A percentile compares a stretch with the other conserved stretches of the same genome.
These are phyloP conservation scores for Penicillium concentricum DNA, from an alignment of 2,329 filamentous ascomycete genomes.

Conservation along the genomic window DNA sequence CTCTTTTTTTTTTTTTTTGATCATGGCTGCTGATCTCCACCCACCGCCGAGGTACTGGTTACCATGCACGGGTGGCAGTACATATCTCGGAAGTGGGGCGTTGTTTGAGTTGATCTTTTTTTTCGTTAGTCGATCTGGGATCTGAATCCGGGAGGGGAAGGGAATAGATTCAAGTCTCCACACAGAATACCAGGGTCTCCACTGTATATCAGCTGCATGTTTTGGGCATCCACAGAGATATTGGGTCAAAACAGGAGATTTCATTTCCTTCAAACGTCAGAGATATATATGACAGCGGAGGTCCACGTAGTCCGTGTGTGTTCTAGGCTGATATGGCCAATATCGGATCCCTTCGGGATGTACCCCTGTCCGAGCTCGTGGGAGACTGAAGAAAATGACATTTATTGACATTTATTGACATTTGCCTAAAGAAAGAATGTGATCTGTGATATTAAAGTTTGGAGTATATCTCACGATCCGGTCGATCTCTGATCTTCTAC, in stretches of 20 bases:
- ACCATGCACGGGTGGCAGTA: background rate
- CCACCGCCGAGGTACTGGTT: background rate
- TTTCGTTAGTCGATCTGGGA: slow-evolving; percentile 13
- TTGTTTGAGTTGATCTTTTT: slow-evolving; percentile 7
- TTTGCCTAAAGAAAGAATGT: too few species aligned
- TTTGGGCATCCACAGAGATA: slow-evolving; percentile 2
- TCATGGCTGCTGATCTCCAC: too few species aligned
- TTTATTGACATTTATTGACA: background rate
- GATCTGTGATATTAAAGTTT: background rate
- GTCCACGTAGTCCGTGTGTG: too few species aligned
- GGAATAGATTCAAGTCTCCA: background rate
- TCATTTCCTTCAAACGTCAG: background rate
- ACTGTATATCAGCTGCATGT: slow-evolving; percentile 1
- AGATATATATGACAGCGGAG: too few species aligned
- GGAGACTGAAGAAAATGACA: background rate
- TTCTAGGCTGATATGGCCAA: background rate
- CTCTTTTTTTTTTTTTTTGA: background rate
- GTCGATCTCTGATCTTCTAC: background rate
- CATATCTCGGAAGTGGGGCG: slow-evolving; percentile 3
- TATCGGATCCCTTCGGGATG: background rate
- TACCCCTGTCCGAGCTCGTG: background rate
- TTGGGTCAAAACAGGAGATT: background rate
- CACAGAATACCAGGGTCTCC: background rate
- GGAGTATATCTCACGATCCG: background rate
- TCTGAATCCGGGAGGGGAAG: background rate